Conservation (phyloP, 176 grass and related monocot genomes). For the Eragrostis nindensis region DNA sequence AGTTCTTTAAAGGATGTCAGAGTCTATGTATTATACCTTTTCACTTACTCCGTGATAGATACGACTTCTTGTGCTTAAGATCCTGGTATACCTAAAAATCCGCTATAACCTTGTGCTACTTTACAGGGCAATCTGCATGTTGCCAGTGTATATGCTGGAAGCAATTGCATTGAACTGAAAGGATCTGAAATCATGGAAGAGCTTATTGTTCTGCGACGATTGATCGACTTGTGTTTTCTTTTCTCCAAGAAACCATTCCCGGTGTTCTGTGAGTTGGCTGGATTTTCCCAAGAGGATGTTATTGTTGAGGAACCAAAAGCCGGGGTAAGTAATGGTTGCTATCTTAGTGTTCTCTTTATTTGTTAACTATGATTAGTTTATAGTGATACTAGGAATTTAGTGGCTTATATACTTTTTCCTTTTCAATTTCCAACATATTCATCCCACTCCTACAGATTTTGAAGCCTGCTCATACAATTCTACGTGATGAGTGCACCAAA, state of each 20-base stretch:
- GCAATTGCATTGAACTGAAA: conserved; percentile 70
- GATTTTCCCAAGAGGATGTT: conserved; percentile 81
- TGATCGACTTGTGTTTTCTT: conserved; percentile 81
- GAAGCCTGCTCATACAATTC: conserved; percentile 92
- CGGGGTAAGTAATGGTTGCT: conserved; percentile 63
- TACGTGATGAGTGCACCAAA: conserved; percentile 77
- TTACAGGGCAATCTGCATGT: conserved; percentile 84
- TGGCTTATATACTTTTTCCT: background rate
- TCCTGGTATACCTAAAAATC: conserved; percentile 6
- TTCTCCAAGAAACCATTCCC: conserved; percentile 95
- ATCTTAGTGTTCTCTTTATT: conserved; percentile 34
- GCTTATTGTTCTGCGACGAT: conserved; percentile 72
- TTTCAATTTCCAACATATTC: conserved; percentile 31
- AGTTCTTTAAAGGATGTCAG: conserved; percentile 16
- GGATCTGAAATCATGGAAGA: conserved; percentile 74
- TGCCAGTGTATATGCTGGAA: conserved; percentile 81
- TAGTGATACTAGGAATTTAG: conserved; percentile 22
- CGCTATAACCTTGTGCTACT: conserved; percentile 9
- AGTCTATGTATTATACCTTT: conserved; percentile 12
- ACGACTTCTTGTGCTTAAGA: background rate
- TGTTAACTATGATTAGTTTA: background rate
- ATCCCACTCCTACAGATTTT: conserved; percentile 57
- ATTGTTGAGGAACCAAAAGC: conserved; percentile 91
- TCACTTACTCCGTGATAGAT: background rate
- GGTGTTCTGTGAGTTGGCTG: conserved; percentile 74